phyloP scores from a whole-genome alignment of 768 basidiomycete species.

The Rhizopogon vinicolor region DNA sequence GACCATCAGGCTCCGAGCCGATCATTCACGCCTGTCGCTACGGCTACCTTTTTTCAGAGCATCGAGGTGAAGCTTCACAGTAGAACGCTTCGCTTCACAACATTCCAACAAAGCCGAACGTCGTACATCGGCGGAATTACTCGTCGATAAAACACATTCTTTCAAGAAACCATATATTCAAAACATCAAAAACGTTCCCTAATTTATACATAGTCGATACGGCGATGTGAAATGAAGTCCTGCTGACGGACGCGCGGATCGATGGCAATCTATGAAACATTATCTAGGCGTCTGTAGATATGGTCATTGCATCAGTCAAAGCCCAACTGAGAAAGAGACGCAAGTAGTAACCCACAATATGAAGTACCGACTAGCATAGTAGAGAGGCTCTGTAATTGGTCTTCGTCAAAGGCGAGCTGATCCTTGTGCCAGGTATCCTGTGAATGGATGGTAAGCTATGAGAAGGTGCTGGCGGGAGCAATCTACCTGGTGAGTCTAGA shows the following conservation, averaged over 20 bases:
- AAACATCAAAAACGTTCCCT: background rate
- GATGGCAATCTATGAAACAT: constrained; percentile 4
- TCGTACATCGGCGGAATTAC: background rate
- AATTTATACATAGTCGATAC: constrained; percentile 3
- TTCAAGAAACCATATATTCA: background rate
- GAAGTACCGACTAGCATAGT: constrained; percentile 89
- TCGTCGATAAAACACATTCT: constrained; percentile 1
- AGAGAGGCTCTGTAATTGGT: constrained; percentile 82
- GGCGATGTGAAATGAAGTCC: constrained; percentile 3
- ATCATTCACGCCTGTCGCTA: background rate
- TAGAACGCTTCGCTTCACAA: background rate
- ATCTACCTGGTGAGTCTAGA: constrained; percentile 59
- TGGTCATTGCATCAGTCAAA: constrained; percentile 11
- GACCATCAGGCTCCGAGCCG: background rate
- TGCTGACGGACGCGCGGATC: constrained; percentile 1
- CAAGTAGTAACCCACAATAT: constrained; percentile 54
- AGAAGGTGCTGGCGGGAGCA: constrained; percentile 2
- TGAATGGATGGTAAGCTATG: constrained; percentile 12
- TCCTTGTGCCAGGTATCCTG: constrained; percentile 93
- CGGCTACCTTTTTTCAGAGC: background rate
- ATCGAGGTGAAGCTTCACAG: background rate
- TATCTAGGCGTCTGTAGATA: constrained; percentile 22
- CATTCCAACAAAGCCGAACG: background rate
- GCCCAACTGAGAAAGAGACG: background rate
- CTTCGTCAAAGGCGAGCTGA: constrained; percentile 82